These are phyloP conservation scores for Globisporangium orthogonon DNA, from an alignment of 352 stramenopile species.

Conservation along the genomic window DNA sequence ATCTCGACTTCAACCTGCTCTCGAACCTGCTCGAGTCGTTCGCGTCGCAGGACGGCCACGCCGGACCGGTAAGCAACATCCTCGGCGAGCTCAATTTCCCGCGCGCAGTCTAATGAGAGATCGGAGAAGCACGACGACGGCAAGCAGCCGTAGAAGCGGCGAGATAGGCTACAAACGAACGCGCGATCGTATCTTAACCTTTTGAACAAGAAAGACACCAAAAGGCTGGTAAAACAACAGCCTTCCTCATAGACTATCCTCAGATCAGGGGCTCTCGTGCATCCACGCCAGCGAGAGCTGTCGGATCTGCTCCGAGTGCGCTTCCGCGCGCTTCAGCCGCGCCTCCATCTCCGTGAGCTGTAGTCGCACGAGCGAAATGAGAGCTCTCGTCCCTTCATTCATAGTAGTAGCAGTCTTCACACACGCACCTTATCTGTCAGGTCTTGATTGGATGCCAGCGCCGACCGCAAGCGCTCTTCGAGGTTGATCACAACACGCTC, in stretches of 20 bases:
- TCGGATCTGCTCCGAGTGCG: constrained; percentile 30
- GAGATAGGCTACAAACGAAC: background rate
- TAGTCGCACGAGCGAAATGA: background rate
- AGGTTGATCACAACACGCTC: constrained; percentile 35
- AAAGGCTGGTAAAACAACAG: background rate
- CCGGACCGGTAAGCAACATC: constrained; percentile 72
- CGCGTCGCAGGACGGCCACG: constrained; percentile 63
- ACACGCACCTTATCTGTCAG: constrained; percentile 29
- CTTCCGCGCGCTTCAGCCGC: constrained; percentile 18
- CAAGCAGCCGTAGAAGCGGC: too few relatives aligned
- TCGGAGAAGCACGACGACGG: background rate
- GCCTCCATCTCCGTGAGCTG: constrained; percentile 5
- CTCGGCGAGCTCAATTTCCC: constrained; percentile 52
- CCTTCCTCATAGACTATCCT: too few relatives aligned
- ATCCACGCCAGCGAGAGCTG: constrained; percentile 43
- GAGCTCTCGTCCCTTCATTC: background rate
- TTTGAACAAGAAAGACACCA: background rate
- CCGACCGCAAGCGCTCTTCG: constrained; percentile 30
- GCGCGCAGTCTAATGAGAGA: background rate
- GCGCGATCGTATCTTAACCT: background rate
- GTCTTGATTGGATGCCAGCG: constrained; percentile 25
- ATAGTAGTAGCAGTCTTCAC: background rate
- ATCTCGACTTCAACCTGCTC: constrained; percentile 81
- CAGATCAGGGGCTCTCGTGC: constrained; percentile 8
- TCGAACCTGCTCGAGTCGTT: constrained; percentile 80